Conservation (phyloP, 2,329 filamentous ascomycete species). For the Alternaria consortialis region DNA sequence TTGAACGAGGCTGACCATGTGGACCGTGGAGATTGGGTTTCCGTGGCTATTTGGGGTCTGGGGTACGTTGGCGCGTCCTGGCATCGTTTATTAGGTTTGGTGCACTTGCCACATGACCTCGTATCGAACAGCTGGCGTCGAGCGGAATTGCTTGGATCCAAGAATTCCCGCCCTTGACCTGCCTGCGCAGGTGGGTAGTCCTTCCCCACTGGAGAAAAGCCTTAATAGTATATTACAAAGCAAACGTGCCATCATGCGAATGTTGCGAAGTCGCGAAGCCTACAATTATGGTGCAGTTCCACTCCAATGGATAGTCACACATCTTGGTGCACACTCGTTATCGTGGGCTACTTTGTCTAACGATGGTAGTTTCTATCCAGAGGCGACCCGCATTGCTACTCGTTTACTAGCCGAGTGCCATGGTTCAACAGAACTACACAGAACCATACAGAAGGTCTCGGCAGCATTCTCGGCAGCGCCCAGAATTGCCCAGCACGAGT, state of each 20-base stretch:
- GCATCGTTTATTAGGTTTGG: slow-evolving; percentile 8
- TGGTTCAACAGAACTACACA: slow-evolving; percentile 10
- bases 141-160: slow-evolving; percentile 34
- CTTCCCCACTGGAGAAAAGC: not conserved
- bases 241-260: not conserved
- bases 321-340: slow-evolving; percentile 1
- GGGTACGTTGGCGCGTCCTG: slow-evolving; percentile 24
- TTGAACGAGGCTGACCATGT: not conserved
- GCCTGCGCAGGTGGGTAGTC: not conserved
- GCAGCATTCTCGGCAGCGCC: slow-evolving; percentile 27
- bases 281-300: not conserved
- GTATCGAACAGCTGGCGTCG: slow-evolving; percentile 12
- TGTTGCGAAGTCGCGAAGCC: not conserved
- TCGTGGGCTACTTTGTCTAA: slow-evolving; percentile 5
- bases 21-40: not conserved
- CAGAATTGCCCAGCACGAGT: slow-evolving; percentile 29
- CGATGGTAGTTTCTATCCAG: not conserved
- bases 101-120: slow-evolving; percentile 9
- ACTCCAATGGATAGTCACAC: not conserved
- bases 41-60: slow-evolving; percentile 5
- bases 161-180: slow-evolving; percentile 29
- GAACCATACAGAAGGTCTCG: slow-evolving; percentile 25
- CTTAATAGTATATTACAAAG: not conserved
- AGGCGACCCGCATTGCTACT: slow-evolving; percentile 3
- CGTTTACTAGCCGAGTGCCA: slow-evolving; percentile 10